Percentiles rank a stretch among this genome's conserved stretches.
Evolutionary conservation across 2,329 filamentous ascomycete species (phyloP).

Genomic region (Curvularia verruculosa): DNA sequence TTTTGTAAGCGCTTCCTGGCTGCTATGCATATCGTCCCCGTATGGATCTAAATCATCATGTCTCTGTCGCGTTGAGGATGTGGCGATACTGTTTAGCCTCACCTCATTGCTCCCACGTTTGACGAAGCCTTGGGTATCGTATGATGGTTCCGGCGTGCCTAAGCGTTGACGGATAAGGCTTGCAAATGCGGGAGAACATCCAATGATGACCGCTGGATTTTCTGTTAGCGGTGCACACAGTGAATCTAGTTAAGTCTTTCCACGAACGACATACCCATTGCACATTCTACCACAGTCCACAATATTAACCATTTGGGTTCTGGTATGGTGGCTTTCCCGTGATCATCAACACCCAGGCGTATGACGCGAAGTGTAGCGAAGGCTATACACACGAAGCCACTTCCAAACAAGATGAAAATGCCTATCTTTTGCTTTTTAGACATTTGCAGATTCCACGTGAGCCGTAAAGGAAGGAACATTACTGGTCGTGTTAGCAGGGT

Average conservation of each 20-base stretch:
- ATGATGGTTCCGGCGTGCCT: constrained; percentile 8
- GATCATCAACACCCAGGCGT: constrained; percentile 36
- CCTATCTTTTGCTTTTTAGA: constrained; percentile 40
- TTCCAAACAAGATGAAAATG: constrained; percentile 36
- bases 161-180: constrained; percentile 18
- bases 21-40: constrained; percentile 17
- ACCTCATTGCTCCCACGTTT: constrained; percentile 14
- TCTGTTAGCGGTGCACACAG: neutral
- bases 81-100: constrained; percentile 14
- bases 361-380: constrained; percentile 36
- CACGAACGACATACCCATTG: constrained; percentile 32
- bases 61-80: constrained; percentile 1
- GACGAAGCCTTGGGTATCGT: constrained; percentile 17
- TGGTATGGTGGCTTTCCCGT: constrained; percentile 28
- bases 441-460: constrained; percentile 48
- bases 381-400: constrained; percentile 23
- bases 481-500: constrained; percentile 25
- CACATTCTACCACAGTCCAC: constrained; percentile 44
- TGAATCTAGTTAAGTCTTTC: no score
- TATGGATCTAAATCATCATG: neutral
- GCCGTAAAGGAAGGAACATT: constrained; percentile 45
- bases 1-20: constrained; percentile 22
- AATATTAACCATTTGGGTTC: constrained; percentile 44
- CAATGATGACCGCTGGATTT: constrained; percentile 23
- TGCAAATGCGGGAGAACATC: constrained; percentile 14